Evolutionary conservation across 2,329 filamentous ascomycete species (phyloP).

Genomic region (Helotiales sp.): DNA sequence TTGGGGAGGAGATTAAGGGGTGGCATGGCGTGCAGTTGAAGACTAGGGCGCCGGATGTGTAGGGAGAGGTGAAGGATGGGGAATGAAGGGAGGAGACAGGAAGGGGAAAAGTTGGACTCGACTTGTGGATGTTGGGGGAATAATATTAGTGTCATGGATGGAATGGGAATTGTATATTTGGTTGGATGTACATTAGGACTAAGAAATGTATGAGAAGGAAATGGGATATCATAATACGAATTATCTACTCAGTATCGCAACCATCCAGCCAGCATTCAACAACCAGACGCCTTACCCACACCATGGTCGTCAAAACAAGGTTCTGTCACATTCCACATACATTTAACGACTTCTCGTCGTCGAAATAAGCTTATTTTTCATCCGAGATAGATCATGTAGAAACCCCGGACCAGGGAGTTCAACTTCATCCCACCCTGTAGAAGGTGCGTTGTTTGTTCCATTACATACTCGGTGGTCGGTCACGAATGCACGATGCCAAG

Average conservation of each 20-base stretch:
- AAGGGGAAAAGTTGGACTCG: neutral
- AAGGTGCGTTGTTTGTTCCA: neutral
- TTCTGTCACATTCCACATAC: neutral
- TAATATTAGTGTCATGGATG: neutral
- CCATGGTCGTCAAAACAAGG: neutral
- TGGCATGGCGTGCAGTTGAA: conserved; percentile 86
- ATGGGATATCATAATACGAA: neutral
- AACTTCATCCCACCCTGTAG: neutral
- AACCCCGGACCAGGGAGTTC: neutral
- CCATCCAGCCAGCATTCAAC: neutral
- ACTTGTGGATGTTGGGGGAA: neutral
- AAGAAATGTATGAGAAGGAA: neutral
- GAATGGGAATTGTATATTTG: neutral
- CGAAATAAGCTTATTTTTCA: neutral
- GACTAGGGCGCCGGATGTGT: conserved; percentile 57
- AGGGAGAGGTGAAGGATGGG: neutral
- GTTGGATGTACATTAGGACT: neutral
- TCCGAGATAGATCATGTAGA: neutral
- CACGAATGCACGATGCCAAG: neutral
- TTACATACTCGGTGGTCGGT: neutral
- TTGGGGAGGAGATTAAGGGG: conserved; percentile 75
- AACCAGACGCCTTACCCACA: neutral
- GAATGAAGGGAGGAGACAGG: neutral
- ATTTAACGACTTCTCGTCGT: neutral
- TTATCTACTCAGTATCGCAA: neutral